Percentiles rank a stretch among this genome's conserved stretches.
Conservation (phyloP, 2,329 filamentous ascomycete genomes). For the Phialocephala subalpina region DNA sequence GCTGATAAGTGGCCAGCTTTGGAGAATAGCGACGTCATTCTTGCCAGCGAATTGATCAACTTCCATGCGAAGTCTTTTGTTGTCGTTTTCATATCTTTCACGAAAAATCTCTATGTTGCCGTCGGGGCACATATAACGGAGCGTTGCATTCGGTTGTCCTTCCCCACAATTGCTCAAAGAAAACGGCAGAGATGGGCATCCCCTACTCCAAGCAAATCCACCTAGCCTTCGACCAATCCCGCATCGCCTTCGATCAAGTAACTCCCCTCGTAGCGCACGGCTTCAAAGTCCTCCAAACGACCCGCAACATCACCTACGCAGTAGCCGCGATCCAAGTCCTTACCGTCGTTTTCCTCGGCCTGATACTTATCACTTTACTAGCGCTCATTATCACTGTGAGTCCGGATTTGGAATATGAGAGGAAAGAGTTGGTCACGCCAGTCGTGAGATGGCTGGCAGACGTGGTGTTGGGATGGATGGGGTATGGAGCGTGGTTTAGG, state of each 20-base stretch:
- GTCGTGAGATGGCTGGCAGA: constrained; percentile 45
- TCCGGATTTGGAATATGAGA: constrained; percentile 54
- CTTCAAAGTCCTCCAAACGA: constrained; percentile 57
- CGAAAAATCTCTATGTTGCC: too few relatives aligned
- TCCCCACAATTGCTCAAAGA: too few relatives aligned
- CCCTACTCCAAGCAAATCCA: constrained; percentile 61
- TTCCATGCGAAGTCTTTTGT: too few relatives aligned
- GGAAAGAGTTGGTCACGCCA: constrained; percentile 52
- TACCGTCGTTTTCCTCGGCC: constrained; percentile 49
- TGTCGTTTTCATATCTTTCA: too few relatives aligned
- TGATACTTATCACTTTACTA: constrained; percentile 49
- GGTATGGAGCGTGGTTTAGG: constrained; percentile 17
- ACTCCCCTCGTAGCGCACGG: constrained; percentile 58
- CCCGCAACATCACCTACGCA: constrained; percentile 56
- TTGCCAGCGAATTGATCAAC: too few relatives aligned
- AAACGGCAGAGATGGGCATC: constrained; percentile 52
- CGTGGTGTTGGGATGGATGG: constrained; percentile 15
- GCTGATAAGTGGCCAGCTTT: too few relatives aligned
- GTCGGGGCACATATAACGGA: too few relatives aligned
- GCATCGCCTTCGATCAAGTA: constrained; percentile 59
- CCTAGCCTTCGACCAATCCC: constrained; percentile 56
- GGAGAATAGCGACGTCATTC: too few relatives aligned
- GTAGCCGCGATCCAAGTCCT: constrained; percentile 56
- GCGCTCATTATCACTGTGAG: constrained; percentile 54
- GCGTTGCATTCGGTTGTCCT: too few relatives aligned